Base-by-base conservation (phyloP, 164 flowering plant genomes). In the Aristolochia contorta region DNA sequence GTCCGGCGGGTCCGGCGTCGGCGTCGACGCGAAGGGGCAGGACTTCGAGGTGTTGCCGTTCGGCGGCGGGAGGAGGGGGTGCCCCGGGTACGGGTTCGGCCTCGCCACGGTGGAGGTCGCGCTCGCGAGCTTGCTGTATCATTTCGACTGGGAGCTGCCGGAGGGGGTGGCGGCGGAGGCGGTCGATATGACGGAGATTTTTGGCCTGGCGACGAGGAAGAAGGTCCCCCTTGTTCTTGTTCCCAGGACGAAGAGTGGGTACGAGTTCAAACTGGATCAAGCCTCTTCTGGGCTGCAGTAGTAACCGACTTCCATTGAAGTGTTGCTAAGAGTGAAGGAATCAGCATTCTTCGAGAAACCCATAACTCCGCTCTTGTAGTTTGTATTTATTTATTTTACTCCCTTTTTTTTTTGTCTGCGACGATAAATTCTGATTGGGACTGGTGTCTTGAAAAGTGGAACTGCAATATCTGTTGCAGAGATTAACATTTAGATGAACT, bases 181-280 rank as follows among this genome's bases (percentile, higher is more conserved):
- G 7, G 24, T 52, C 0, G 55, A 52, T 9, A 5, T 20, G 55
- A 20, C 27, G 0, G 55, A 52, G 24, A 52, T n/a, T 22, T 52
- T 52, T 52, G 55, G 55, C 7, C 55, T 52, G 25, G 55, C 55
- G 27, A 52, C 55, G 4, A 52, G 55, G 55, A 52, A 52, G 55
- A 52, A 12, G 25, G 55, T 52, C 23, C 55, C 55, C 3, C 55
- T 52, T 21, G 55, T 52, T 52, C 55, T 52, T 13, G 55, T 52
- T 22, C 55, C 55, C 1, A 52, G 13, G 24, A 52, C 21, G 23
- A 19, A 52, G 13, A 21, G 14, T 22, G 24, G 14, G 10, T 3
- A 52, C n/a, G 23, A 52, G 4, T n/a, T 20, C 25, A 19, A 16
- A 6, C 20, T 49, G 43, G 43, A 37, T 37, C 12, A 37, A 37